phyloP scores from a whole-genome alignment of 1,284 basidiomycete genomes.

The Trichosporon ovoides region DNA sequence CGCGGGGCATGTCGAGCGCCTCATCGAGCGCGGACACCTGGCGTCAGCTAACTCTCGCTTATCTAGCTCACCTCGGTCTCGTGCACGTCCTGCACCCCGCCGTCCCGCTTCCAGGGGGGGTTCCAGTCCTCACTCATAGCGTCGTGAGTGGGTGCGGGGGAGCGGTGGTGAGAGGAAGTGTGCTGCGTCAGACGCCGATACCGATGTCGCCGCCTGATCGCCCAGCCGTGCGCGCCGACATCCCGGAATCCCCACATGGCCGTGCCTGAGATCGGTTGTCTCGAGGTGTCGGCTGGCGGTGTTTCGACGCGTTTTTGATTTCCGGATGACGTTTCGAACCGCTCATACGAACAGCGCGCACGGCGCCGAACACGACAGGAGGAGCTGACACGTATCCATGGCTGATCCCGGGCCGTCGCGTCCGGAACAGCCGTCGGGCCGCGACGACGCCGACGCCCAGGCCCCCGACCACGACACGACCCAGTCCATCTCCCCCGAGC shows the following conservation, averaged over 20 bases:
- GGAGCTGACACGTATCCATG: not conserved
- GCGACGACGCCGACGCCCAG: not conserved
- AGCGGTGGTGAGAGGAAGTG: not conserved
- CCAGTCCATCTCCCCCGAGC: no score
- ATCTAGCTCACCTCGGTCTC: conserved; percentile 8
- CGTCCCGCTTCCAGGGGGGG: not conserved
- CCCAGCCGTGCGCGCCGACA: not conserved
- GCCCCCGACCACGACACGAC: no score
- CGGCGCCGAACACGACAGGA: not conserved
- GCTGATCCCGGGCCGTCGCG: not conserved
- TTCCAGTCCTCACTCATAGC: not conserved
- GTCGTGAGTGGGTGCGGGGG: not conserved
- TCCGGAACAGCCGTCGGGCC: not conserved
- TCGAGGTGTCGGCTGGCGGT: not conserved
- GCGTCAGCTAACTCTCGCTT: not conserved
- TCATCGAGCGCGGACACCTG: conserved; percentile 8
- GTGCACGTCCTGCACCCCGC: conserved; percentile 3
- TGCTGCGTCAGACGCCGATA: not conserved
- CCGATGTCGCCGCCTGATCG: not conserved
- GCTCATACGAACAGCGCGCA: no score
- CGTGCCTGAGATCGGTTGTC: not conserved
- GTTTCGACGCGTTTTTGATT: not conserved
- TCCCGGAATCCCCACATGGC: not conserved
- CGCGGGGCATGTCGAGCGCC: not conserved
- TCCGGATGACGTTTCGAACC: no score